Base-by-base conservation (phyloP, 805 yeast genomes). In the Sugiyamaella valdiviana region DNA sequence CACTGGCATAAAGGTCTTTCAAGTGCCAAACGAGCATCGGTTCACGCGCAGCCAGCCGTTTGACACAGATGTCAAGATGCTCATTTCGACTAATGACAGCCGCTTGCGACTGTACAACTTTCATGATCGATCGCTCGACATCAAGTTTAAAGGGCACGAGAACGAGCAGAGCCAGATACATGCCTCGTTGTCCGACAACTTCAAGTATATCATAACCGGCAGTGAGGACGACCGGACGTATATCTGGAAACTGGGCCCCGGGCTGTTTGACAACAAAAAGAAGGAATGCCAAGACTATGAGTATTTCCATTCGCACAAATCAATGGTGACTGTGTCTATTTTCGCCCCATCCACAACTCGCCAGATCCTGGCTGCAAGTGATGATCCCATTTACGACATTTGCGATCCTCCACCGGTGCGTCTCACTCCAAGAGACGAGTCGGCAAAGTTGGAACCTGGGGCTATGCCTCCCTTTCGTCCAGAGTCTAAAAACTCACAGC, bases 171-270 rank as follows among this genome's bases (percentile, higher is more conserved):
- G 91, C 4, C 88, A 86, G 38, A 83, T 85, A 44, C 72, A 72
- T 10, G 96, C 96, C 0, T 65, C 77, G 0, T 60, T 77, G 2
- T 77, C 82, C 20, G 86, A 79, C 45, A 80, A 80, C 56, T 66
- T 71, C 45, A 59, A 67, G 10, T 78, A 77, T 58, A 74, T 89
- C 5, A 74, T 89, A 6, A 73, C 85, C 6, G 95, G 95, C 0
- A 84, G 95, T 10, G 96, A 90, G 62, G 93, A 90, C 66, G 87
- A 85, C 56, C 80, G 89, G 80, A 78, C 85, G 12, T 90, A 89
- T 60, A 68, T 86, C 10, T 91, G 98, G 98, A 74, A 76, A 48
- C 64, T 75, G 39, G 50, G 42, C 12, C 51, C 41, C 17, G 15
- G 51, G 3, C 46, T 42, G 10, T 40, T 36, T 7, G 53, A 61